Percentiles rank a stretch among this genome's conserved stretches.
Evolutionary conservation across 1,139 yeast species (phyloP).

Genomic region (Sugiyamaella novakii): DNA sequence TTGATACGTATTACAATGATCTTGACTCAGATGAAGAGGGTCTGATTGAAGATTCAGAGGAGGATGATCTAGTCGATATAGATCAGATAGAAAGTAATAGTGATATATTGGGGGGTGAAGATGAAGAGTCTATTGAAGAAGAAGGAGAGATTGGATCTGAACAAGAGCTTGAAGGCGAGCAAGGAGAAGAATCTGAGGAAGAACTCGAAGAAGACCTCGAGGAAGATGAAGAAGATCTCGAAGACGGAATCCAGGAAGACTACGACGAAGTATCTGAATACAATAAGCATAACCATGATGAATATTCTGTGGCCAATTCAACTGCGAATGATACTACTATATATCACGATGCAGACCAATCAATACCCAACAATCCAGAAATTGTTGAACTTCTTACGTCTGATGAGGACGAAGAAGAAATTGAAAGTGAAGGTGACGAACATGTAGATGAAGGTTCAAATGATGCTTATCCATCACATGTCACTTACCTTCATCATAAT

Average conservation of each 20-base stretch:
- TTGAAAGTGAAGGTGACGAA: conserved; percentile 1
- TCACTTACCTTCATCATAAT: neutral
- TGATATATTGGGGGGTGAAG: conserved; percentile 25
- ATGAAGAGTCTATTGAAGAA: conserved; percentile 21
- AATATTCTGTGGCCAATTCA: conserved; percentile 1
- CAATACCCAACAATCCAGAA: conserved; percentile 20
- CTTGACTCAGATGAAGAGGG: conserved; percentile 19
- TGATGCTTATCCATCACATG: conserved; percentile 2
- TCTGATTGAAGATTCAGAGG: conserved; percentile 24
- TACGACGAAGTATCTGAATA: neutral
- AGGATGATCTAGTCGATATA: too few species aligned
- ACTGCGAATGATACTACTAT: conserved; percentile 10
- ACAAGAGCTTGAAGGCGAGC: conserved; percentile 24
- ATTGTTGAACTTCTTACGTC: conserved; percentile 20
- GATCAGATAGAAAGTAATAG: conserved; percentile 28
- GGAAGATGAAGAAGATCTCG: conserved; percentile 17
- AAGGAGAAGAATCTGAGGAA: conserved; percentile 20
- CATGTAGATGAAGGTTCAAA: neutral
- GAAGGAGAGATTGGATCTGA: conserved; percentile 12
- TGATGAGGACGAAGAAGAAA: conserved; percentile 20
- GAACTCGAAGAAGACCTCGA: conserved; percentile 16
- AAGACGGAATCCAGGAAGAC: conserved; percentile 17
- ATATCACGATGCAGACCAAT: conserved; percentile 12
- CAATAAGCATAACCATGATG: neutral
- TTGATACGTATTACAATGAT: conserved; percentile 13